Evolutionary conservation across 1,284 basidiomycete genomes (phyloP).

Genomic region (Agroathelia rolfsii): DNA sequence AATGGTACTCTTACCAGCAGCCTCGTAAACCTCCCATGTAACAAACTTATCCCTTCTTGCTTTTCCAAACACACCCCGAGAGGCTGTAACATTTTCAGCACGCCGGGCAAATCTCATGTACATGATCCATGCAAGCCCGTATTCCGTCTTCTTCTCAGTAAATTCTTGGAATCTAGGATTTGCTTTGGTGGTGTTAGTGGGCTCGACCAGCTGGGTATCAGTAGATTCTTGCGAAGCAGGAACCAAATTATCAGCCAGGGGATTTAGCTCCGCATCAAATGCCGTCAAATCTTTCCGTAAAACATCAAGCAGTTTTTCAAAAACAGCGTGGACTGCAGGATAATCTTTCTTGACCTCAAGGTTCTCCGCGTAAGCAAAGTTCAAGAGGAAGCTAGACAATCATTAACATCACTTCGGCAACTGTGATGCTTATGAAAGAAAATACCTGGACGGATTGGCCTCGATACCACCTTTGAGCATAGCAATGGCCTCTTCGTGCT

Average conservation of each 20-base stretch:
- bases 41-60: slow-evolving; percentile 80
- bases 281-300: slow-evolving; percentile 69
- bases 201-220: too few species aligned
- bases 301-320: slow-evolving; percentile 60
- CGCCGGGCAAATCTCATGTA: slow-evolving; percentile 89
- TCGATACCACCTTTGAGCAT: slow-evolving; percentile 81
- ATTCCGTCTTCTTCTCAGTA: slow-evolving; percentile 54
- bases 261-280: slow-evolving; percentile 45
- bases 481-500: slow-evolving; percentile 74
- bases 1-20: slow-evolving; percentile 54
- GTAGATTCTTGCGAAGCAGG: too few species aligned
- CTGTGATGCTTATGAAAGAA: slow-evolving; percentile 2
- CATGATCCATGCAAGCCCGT: slow-evolving; percentile 67
- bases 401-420: slow-evolving; percentile 7
- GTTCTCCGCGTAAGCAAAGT: slow-evolving; percentile 82
- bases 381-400: slow-evolving; percentile 87
- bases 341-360: slow-evolving; percentile 62
- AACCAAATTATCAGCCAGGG: slow-evolving; percentile 23
- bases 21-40: slow-evolving; percentile 92
- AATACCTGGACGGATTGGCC: slow-evolving; percentile 78
- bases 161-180: slow-evolving; percentile 40
- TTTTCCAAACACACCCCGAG: slow-evolving; percentile 73
- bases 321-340: slow-evolving; percentile 58
- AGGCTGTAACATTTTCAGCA: slow-evolving; percentile 78
- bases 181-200: slow-evolving; percentile 37